Evolutionary conservation across 2,329 filamentous ascomycete species (phyloP), one percentile per base, ranked within the genome.

Genomic region (Furcasterigmium sp.): DNA sequence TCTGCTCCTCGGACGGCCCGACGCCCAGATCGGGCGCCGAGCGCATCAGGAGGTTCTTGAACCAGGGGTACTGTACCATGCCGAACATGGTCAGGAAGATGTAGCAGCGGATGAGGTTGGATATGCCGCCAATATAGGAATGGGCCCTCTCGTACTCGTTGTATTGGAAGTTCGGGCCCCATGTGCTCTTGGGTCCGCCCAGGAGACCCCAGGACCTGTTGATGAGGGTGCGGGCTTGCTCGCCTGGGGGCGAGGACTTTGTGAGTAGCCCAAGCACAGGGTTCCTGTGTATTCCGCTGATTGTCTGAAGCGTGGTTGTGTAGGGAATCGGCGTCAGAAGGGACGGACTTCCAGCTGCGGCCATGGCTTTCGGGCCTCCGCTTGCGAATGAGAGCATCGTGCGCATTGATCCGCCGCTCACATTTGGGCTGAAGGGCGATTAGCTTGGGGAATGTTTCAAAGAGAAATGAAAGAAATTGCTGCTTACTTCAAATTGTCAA

Each of bases 161-260:
- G 32, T 48, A 46, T 37, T 46, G 39, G 43, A 48, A 48, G 40
- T 41, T 46, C 9, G 43, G 43, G 3, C 46, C 43, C 46, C 46
- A 48, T 39, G 25, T 41, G 30, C 46, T 39, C 17, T 46, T 26
- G 14, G 43, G 39, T 15, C 46, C 43, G 17, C 43, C 43, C n/a
- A 46, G 26, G 29, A 46, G 32, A 41, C 39, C 36, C 40, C 46
- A 48, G 20, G 46, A 43, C 19, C 46, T 37, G 21, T 48, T 48
- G 36, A 48, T 32, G 9, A 46, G 37, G 26, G 43, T 36, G 40
- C 46, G 46, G 26, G 46, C 43, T 25, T 48, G 43, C 26, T 45
- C 43, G 17, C 43, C 40, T 4, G 40, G 43, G 7, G 46, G 43
- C 25, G 46, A 48, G 25, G 46, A 48, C 15, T 37, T 35, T 14